Evolutionary conservation across 768 basidiomycete genomes (phyloP).

Genomic region (Mycena albidolilacea): DNA sequence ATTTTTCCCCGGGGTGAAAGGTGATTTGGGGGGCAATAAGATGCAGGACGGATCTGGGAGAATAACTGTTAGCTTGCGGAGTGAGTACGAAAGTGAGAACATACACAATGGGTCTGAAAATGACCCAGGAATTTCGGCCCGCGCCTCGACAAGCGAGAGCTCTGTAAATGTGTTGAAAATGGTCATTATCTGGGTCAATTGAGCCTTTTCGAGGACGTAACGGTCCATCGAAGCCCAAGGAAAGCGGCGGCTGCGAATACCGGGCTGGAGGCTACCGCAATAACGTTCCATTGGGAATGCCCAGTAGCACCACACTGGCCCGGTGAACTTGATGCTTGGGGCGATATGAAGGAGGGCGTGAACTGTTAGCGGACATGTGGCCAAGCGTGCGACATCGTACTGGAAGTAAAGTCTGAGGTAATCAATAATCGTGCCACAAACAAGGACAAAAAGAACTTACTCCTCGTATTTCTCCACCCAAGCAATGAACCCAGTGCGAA

Average conservation of each 20-base stretch:
- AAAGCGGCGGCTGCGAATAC: conserved; percentile 47
- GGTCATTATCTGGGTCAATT: conserved; percentile 50
- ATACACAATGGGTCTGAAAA: conserved; percentile 34
- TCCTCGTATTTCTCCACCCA: conserved; percentile 59
- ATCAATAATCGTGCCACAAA: conserved; percentile 48
- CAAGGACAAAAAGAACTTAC: conserved; percentile 19
- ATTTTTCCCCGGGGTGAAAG: neutral
- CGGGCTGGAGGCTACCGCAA: conserved; percentile 48
- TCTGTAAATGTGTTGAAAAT: conserved; percentile 44
- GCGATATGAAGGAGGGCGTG: conserved; percentile 55
- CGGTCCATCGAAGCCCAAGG: conserved; percentile 51
- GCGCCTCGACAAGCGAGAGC: conserved; percentile 39
- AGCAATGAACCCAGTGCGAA: conserved; percentile 48
- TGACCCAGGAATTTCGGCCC: conserved; percentile 1
- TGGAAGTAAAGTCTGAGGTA: conserved; percentile 50
- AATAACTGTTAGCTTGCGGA: neutral
- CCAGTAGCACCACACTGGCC: conserved; percentile 57
- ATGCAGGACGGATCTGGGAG: conserved; percentile 46
- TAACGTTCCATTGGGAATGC: conserved; percentile 57
- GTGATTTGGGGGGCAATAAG: conserved; percentile 44
- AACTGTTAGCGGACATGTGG: conserved; percentile 49
- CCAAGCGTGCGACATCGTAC: conserved; percentile 38
- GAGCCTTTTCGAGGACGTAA: conserved; percentile 47
- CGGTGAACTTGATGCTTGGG: conserved; percentile 47
- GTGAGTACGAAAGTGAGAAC: conserved; percentile 7